A percentile compares a stretch with the other conserved stretches of the same genome.
Evolutionary conservation across 129 eudicot species (phyloP).

Genomic region (Pulicaria dysenterica): DNA sequence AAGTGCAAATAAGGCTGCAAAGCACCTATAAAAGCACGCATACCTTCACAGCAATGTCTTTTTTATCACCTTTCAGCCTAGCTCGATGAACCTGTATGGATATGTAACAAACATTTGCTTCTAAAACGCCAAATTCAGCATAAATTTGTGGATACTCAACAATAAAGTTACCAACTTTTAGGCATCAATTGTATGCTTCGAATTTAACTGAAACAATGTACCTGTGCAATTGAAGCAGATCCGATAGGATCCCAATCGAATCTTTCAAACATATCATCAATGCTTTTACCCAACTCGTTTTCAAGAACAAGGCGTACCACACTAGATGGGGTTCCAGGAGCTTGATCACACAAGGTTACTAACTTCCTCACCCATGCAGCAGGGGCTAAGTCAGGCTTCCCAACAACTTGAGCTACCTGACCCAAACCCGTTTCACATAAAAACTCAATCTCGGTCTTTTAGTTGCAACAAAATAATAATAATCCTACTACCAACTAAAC

Average conservation of each 20-base stretch:
- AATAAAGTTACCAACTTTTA: slow-evolving; percentile 15
- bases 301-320: slow-evolving; percentile 64
- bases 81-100: slow-evolving; percentile 85
- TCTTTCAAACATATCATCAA: slow-evolving; percentile 73
- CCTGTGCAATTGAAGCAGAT: slow-evolving; percentile 99
- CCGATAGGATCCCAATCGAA: slow-evolving; percentile 84
- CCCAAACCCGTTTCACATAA: slow-evolving; percentile 7
- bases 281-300: slow-evolving; percentile 71
- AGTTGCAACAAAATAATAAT: no score
- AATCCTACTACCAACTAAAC: no score
- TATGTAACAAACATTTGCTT: slow-evolving; percentile 12
- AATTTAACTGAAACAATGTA: slow-evolving; percentile 23
- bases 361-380: slow-evolving; percentile 94
- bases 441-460: no score
- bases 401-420: slow-evolving; percentile 88
- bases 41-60: slow-evolving; percentile 91
- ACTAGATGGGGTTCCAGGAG: slow-evolving; percentile 71
- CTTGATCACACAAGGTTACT: slow-evolving; percentile 92
- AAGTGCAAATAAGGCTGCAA: slow-evolving; percentile 12
- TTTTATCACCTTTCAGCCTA: slow-evolving; percentile 71
- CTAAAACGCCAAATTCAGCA: not conserved
- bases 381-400: slow-evolving; percentile 98
- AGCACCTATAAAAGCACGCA: slow-evolving; percentile 1
- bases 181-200: slow-evolving; percentile 11
- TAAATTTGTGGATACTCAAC: not conserved